These are phyloP conservation scores for Tardiomyces blankii DNA, from an alignment of 1,139 yeast species.

Conservation along the genomic window DNA sequence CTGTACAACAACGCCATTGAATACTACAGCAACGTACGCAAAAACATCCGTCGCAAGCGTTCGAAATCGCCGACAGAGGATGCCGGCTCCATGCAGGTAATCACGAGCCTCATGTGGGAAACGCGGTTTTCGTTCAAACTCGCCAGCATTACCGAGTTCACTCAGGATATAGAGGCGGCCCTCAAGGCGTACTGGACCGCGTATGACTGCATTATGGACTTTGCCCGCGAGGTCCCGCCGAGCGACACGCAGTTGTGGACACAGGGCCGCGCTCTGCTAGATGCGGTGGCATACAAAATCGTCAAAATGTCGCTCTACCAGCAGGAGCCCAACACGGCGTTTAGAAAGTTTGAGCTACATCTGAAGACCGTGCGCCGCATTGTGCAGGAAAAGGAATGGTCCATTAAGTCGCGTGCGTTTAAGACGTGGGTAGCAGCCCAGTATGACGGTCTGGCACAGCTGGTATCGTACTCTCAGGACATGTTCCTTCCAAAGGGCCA, in stretches of 20 bases:
- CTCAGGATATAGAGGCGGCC: slow-evolving; percentile 36
- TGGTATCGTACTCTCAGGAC: slow-evolving; percentile 37
- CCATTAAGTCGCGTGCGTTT: slow-evolving; percentile 20
- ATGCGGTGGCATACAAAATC: slow-evolving; percentile 51
- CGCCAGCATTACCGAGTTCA: slow-evolving; percentile 37
- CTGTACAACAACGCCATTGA: slow-evolving; percentile 32
- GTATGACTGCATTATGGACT: slow-evolving; percentile 34
- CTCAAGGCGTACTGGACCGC: slow-evolving; percentile 38
- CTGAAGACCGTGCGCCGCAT: slow-evolving; percentile 34
- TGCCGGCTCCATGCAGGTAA: slow-evolving; percentile 10
- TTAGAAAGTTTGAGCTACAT: slow-evolving; percentile 55
- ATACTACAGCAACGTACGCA: slow-evolving; percentile 21
- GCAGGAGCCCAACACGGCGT: slow-evolving; percentile 48
- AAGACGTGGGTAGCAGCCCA: slow-evolving; percentile 36
- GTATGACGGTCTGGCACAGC: slow-evolving; percentile 35
- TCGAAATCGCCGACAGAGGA: slow-evolving; percentile 7
- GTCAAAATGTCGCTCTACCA: slow-evolving; percentile 51
- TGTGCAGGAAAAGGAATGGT: slow-evolving; percentile 14
- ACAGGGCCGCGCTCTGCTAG: slow-evolving; percentile 41
- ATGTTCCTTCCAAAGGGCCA: slow-evolving; percentile 30
- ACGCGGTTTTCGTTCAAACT: slow-evolving; percentile 39
- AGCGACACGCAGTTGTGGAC: slow-evolving; percentile 26
- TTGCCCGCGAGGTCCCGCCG: slow-evolving; percentile 11
- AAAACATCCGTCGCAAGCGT: slow-evolving; percentile 10
- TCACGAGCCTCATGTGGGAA: slow-evolving; percentile 32